Evolutionary conservation across 371 early-diverging fungal species (phyloP), one percentile per base, ranked within the genome.

Genomic region (Basidiobolus meristosporus): DNA sequence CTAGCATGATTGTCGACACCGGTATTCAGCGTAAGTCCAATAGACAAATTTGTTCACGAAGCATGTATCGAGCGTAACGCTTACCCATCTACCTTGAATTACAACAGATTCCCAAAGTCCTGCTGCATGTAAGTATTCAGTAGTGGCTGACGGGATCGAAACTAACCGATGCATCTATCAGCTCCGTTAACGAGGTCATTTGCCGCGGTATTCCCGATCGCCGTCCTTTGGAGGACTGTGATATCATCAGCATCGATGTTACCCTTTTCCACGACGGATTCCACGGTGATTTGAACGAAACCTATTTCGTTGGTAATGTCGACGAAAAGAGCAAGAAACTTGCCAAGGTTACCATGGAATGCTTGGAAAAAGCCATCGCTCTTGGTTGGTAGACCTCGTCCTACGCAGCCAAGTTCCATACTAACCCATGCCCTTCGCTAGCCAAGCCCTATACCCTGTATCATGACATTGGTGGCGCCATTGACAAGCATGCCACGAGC

Each of bases 51-150:
- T 39, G 70, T 90, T 17, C 93, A 92, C 52, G 77, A 79, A 44
- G 90, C 83, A 19, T 77, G 76, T 21, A 70, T 96, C 42, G 77
- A 75, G 44, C 74, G 85, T 23, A 68, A 73, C 26, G 73, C 74
- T 5, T 97, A 97, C 54, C 97, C 97, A 22, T 92, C 92, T 0
- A 88, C 93, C 21, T 60, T 93, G 41, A 91, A 92, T 66, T 92
- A 93, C 63, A 68, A 80, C 53, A 68, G 76, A 15, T 92, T 89
- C 53, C 91, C 92, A 12, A 85, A 85, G 50, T 81, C 90, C 10
- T 71, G 79, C 51, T 92, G 93, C 70, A 91, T 86, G 47, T 78
- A 77, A 55, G 70, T 76, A 72, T 71, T 50, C 69, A 75, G 43
- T 59, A 63, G 17, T n/a, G n/a, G n/a, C n/a, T n/a, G n/a, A n/a